A percentile compares a stretch with the other conserved stretches of the same genome.
Conservation (phyloP, 2,329 filamentous ascomycete genomes). For the Calonectria hawksworthii region DNA sequence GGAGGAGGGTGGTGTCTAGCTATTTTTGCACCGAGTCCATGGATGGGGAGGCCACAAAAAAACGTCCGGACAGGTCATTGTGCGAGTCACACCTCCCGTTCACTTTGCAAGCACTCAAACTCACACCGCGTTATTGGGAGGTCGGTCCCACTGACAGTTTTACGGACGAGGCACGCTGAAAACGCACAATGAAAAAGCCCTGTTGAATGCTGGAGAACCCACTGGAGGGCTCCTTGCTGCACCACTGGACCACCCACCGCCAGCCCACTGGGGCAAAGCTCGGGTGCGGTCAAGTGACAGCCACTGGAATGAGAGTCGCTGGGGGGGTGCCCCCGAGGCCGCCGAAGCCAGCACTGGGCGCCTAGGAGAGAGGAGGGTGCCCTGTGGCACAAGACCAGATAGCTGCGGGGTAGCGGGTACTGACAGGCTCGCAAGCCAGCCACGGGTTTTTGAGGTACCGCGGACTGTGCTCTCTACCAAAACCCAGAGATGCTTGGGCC, state of each 20-base stretch:
- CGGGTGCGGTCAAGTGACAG: conserved; percentile 44
- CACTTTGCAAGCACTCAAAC: not conserved
- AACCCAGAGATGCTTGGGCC: conserved; percentile 34
- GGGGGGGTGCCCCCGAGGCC: conserved; percentile 39
- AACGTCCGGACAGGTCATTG: conserved; percentile 4
- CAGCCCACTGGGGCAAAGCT: conserved; percentile 29
- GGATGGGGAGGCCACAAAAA: not conserved
- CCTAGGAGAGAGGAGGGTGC: conserved; percentile 28
- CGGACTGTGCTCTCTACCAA: conserved; percentile 37
- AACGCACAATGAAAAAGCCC: conserved; percentile 25
- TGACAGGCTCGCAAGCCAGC: conserved; percentile 20
- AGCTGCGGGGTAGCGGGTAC: conserved; percentile 41
- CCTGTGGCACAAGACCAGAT: conserved; percentile 33
- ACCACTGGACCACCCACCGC: conserved; percentile 8
- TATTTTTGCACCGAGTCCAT: conserved; percentile 9
- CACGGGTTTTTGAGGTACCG: conserved; percentile 36
- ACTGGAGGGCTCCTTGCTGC: conserved; percentile 18
- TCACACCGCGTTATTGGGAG: conserved; percentile 17
- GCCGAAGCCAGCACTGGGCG: conserved; percentile 42
- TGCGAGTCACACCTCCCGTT: conserved; percentile 9
- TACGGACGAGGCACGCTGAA: not conserved
- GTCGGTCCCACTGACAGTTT: conserved; percentile 11
- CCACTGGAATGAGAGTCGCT: conserved; percentile 37
- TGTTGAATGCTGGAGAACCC: conserved; percentile 21
- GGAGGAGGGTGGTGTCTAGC: not conserved